These are phyloP conservation scores for Ganoderma resinaceum DNA, from an alignment of 1,284 basidiomycete genomes.

Conservation along the genomic window DNA sequence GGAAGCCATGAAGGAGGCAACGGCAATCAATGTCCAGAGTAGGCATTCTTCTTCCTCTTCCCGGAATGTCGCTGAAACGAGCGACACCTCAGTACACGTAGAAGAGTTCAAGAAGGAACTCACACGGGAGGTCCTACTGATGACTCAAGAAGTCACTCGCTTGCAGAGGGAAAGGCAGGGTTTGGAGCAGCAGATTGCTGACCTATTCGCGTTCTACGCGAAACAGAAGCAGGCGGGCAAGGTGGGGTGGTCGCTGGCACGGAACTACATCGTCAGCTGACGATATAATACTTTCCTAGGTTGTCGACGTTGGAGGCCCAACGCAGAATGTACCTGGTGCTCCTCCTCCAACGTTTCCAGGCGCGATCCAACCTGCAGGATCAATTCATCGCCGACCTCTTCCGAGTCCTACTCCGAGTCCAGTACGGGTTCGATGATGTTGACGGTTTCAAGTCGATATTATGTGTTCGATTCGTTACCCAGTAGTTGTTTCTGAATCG, in stretches of 20 bases:
- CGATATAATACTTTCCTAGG: background rate
- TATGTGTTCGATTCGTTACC: background rate
- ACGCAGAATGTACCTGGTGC: background rate
- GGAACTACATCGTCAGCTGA: background rate
- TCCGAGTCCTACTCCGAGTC: slow-evolving; percentile 25
- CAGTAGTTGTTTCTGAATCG: background rate
- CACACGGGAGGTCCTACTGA: slow-evolving; percentile 72
- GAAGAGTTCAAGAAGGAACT: slow-evolving; percentile 86
- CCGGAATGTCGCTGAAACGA: background rate
- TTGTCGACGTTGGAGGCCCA: background rate
- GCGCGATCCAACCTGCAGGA: slow-evolving; percentile 10
- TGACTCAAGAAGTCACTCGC: slow-evolving; percentile 77
- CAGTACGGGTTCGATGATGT: slow-evolving; percentile 2
- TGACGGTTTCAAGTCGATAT: background rate
- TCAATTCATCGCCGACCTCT: slow-evolving; percentile 23
- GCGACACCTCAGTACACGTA: slow-evolving; percentile 65
- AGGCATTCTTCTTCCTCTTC: slow-evolving; percentile 36
- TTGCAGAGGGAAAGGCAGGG: slow-evolving; percentile 76
- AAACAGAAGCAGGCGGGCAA: slow-evolving; percentile 59
- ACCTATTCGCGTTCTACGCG: slow-evolving; percentile 76
- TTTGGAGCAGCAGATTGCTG: slow-evolving; percentile 77
- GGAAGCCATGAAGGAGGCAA: slow-evolving; percentile 91
- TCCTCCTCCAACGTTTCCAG: slow-evolving; percentile 15
- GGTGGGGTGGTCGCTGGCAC: background rate
- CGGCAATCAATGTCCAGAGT: slow-evolving; percentile 85